Base-by-base conservation (phyloP, 768 basidiomycete species). In the Paxillus rubicundulus region DNA sequence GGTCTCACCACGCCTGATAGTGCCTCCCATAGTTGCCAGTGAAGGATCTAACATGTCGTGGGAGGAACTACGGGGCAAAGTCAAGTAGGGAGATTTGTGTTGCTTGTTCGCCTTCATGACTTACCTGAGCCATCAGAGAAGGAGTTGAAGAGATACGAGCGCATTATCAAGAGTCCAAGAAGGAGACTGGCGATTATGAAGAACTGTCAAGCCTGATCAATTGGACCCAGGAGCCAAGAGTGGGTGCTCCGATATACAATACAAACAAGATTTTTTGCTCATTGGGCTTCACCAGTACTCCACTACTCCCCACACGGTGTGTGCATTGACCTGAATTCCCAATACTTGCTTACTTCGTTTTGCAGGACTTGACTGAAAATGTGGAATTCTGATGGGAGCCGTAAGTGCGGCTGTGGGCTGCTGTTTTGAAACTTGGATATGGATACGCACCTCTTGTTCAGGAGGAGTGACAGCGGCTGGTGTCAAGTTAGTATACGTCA, bases 161-260 rank as follows among this genome's bases (percentile, higher is more conserved):
- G 12, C 45, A 33, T 16, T 63, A 58, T 5, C 56, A 63, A 41
- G 49, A 49, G 8, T 51, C 9, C 14, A 40, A 33, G 1, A 18
- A 24, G 16, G 16, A 5, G 14, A 20, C 36, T 18, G 53, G 28
- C 21, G 53, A 17, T 12, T 32, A 50, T 5, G 16, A 6, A 32
- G 12, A 47, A 16, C 30, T 9, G 30, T 10, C 24, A 24, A 24
- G 24, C 24, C 24, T 24, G 24, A 24, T 24, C 6, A 24, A 24
- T 24, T 24, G 24, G 24, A 24, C 24, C 24, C 65, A 65, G 41
- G 46, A 49, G 12, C 64, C 64, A 9, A 61, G 60, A 24, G 64
- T 66, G 34, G 64, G 64, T 49, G 13, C 30, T 21, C 18, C 52
- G 39, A 6, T 24, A 24, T 24, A 24, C 24, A 33, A 36, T 13